A percentile compares a stretch with the other conserved stretches of the same genome.
These are phyloP conservation scores for Neurospora sp. DNA, from an alignment of 495 filamentous ascomycete genomes.

Conservation along the genomic window DNA sequence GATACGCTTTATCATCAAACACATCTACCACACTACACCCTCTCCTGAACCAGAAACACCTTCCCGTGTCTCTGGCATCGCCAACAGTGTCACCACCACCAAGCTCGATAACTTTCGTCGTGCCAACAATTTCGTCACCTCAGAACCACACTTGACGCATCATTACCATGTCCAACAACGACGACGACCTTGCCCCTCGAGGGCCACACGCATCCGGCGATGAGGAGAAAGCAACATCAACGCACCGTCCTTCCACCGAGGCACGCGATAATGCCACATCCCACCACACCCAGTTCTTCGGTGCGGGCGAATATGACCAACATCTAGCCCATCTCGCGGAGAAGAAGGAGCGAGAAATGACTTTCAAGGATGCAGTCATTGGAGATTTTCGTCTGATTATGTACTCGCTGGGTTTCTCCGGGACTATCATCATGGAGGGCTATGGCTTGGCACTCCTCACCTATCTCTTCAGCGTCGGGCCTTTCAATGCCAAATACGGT, in stretches of 20 bases:
- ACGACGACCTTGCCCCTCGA: not conserved
- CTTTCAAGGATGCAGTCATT: slow-evolving; percentile 13
- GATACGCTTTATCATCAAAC: not conserved
- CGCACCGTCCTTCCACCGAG: not conserved
- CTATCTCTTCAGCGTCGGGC: slow-evolving; percentile 25
- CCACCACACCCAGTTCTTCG: not conserved
- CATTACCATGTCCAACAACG: not conserved
- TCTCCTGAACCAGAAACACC: not conserved
- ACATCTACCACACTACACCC: not conserved
- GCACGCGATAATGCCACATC: not conserved
- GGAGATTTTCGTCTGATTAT: slow-evolving; percentile 15
- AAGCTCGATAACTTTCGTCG: not conserved
- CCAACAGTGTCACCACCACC: not conserved
- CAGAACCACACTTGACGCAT: not conserved
- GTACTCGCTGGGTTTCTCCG: slow-evolving; percentile 21
- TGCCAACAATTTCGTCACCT: not conserved
- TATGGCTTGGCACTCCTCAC: slow-evolving; percentile 32
- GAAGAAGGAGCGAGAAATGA: slow-evolving; percentile 9
- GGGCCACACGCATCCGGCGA: not conserved
- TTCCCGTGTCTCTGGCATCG: not conserved
- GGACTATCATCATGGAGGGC: slow-evolving; percentile 26
- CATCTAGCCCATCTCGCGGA: slow-evolving; percentile 10
- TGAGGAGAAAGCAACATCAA: not conserved
- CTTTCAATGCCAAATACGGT: slow-evolving; percentile 53
- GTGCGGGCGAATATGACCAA: slow-evolving; percentile 7